Evolutionary conservation across 2,329 filamentous ascomycete species (phyloP).

Genomic region (Cyphellophora europaea): DNA sequence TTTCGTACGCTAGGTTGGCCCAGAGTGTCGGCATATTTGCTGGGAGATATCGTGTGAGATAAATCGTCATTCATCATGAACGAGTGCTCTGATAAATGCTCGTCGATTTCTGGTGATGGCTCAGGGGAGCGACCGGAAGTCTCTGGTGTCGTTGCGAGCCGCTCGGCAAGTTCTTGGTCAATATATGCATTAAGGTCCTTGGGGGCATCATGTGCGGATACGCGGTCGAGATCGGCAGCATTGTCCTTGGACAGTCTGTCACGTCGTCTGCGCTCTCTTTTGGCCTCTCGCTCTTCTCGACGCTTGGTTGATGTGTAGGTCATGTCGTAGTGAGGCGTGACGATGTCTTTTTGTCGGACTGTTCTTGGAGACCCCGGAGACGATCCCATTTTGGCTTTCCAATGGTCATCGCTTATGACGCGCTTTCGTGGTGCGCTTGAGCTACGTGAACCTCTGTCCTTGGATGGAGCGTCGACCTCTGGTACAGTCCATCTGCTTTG

Average conservation of each 20-base stretch:
- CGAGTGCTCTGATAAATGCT: too few species aligned
- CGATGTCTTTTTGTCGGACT: conserved; percentile 8
- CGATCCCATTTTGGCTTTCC: conserved; percentile 42
- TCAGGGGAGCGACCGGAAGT: too few species aligned
- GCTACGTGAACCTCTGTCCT: conserved; percentile 26
- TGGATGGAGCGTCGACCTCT: conserved; percentile 11
- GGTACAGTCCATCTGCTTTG: conserved; percentile 11
- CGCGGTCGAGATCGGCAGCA: too few species aligned
- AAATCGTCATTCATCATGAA: neutral
- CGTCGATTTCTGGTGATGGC: too few species aligned
- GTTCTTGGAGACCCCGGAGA: neutral
- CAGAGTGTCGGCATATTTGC: conserved; percentile 16
- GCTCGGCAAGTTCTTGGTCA: conserved; percentile 1
- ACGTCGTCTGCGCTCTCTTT: conserved; percentile 12
- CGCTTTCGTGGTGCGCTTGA: conserved; percentile 73
- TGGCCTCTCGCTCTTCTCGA: conserved; percentile 14
- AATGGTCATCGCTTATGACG: conserved; percentile 87
- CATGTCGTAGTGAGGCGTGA: conserved; percentile 14
- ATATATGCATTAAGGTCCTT: conserved; percentile 2
- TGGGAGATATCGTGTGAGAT: conserved; percentile 3
- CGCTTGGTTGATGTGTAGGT: conserved; percentile 10
- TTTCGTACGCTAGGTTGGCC: conserved; percentile 21
- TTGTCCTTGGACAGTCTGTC: neutral
- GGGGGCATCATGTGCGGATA: neutral
- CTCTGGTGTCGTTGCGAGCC: neutral